These are phyloP conservation scores for Leptomonas pyrrhocoris DNA, from an alignment of 208 protist species.

Conservation along the genomic window DNA sequence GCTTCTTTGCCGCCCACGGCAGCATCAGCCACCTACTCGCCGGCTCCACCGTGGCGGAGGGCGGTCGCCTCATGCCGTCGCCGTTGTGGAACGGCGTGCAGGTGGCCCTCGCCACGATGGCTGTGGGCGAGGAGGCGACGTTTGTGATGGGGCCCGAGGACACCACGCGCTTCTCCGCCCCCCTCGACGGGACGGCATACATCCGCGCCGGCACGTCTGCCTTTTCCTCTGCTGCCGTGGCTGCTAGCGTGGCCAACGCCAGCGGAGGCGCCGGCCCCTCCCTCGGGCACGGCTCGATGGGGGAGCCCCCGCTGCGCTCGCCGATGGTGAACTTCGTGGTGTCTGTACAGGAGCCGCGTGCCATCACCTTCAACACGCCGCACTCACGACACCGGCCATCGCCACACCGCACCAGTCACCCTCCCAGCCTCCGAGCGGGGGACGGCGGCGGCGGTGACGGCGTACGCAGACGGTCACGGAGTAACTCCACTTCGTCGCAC, in stretches of 20 bases:
- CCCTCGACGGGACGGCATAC: conserved; percentile 14
- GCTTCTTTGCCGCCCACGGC: not conserved
- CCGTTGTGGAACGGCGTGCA: conserved; percentile 34
- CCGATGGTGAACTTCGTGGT: not conserved
- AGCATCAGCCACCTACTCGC: not conserved
- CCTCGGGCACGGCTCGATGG: not conserved
- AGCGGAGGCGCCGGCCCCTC: not conserved
- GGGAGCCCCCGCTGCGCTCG: not conserved
- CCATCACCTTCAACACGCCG: conserved; percentile 3
- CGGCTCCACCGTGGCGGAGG: conserved; percentile 18
- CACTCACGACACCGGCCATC: not conserved
- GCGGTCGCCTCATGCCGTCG: conserved; percentile 3
- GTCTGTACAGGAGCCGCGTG: not conserved
- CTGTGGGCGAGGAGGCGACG: conserved; percentile 24
- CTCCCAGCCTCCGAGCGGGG: not conserved
- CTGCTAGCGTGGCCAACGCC: not conserved
- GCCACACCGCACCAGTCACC: not conserved
- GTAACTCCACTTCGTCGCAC: conserved; percentile 5
- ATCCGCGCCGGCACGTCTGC: not conserved
- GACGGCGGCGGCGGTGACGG: not conserved
- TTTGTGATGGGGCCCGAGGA: conserved; percentile 30
- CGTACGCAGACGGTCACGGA: not conserved
- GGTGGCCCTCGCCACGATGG: conserved; percentile 33
- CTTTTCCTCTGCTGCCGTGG: not conserved
- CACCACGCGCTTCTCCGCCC: conserved; percentile 15